phyloP scores from a whole-genome alignment of 805 yeast genomes.

The Kluyveromyces wickerhamii region DNA sequence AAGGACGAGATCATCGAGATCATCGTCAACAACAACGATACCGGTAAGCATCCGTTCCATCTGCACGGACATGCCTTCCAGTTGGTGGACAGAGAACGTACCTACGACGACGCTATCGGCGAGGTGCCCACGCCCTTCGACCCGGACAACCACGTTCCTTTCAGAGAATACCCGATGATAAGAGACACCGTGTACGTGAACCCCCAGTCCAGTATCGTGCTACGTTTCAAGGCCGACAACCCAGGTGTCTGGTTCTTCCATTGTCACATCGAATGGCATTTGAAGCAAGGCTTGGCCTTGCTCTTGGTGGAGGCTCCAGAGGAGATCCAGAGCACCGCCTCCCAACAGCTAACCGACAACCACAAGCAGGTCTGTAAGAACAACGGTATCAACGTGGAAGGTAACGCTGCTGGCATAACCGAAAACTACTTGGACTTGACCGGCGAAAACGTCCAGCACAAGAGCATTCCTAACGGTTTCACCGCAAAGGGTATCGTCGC shows the following conservation, averaged over 20 bases:
- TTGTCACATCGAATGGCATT: conserved; percentile 84
- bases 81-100: conserved; percentile 62
- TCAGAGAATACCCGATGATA: conserved; percentile 52
- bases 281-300: conserved; percentile 72
- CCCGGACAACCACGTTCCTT: conserved; percentile 39
- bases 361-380: conserved; percentile 53
- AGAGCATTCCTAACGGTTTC: conserved; percentile 75
- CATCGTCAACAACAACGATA: conserved; percentile 75
- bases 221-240: conserved; percentile 72
- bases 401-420: conserved; percentile 88
- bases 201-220: conserved; percentile 58
- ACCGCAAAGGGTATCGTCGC: conserved; percentile 95
- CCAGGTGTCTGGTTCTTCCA: conserved; percentile 96
- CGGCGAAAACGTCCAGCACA: conserved; percentile 66
- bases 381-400: conserved; percentile 44
- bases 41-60: conserved; percentile 97
- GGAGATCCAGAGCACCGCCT: conserved; percentile 44
- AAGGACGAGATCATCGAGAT: conserved; percentile 58
- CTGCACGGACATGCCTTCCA: conserved; percentile 88
- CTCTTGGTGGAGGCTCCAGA: conserved; percentile 65
- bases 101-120: conserved; percentile 43
- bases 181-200: conserved; percentile 69
- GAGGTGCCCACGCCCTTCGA: conserved; percentile 51
- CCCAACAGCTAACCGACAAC: conserved; percentile 54
- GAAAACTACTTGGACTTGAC: conserved; percentile 55